Percentiles rank a stretch among this genome's conserved stretches.
Conservation (phyloP, 2,329 filamentous ascomycete species). For the Periconia digitata region DNA sequence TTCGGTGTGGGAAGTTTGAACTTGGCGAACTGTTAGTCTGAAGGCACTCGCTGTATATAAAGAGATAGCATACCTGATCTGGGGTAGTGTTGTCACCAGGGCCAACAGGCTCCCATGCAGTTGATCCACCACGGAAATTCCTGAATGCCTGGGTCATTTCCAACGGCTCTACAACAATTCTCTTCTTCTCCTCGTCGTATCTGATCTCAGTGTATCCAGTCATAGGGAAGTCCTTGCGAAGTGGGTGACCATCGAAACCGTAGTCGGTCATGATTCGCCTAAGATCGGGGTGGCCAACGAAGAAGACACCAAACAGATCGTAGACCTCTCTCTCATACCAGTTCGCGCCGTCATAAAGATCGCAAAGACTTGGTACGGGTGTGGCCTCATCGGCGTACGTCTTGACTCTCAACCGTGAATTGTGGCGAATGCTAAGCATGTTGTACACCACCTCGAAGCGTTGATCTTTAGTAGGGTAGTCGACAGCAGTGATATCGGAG, state of each 20-base stretch:
- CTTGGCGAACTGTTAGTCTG: constrained; percentile 33
- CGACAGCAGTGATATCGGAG: constrained; percentile 88
- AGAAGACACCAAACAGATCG: constrained; percentile 97
- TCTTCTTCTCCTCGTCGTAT: constrained; percentile 99
- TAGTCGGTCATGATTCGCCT: constrained; percentile 99
- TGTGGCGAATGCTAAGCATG: constrained; percentile 91
- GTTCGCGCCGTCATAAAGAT: constrained; percentile 90
- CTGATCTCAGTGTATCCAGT: constrained; percentile 98
- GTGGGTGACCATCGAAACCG: constrained; percentile 94
- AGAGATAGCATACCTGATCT: constrained; percentile 55
- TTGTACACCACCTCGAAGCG: constrained; percentile 99
- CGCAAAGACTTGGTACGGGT: constrained; percentile 84
- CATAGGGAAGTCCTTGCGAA: constrained; percentile 96
- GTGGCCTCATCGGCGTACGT: constrained; percentile 97
- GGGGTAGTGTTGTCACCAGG: constrained; percentile 76
- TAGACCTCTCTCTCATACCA: constrained; percentile 99
- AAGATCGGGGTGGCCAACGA: constrained; percentile 90
- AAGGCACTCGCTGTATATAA: not conserved
- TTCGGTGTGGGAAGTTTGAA: constrained; percentile 97
- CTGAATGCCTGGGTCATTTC: constrained; percentile 98
- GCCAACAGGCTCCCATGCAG: constrained; percentile 68
- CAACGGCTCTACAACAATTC: constrained; percentile 95
- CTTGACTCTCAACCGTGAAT: constrained; percentile 95
- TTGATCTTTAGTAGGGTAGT: constrained; percentile 93
- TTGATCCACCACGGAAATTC: constrained; percentile 86